Conservation (phyloP, 2,329 filamentous ascomycete species). For the Colletotrichum sp. region DNA sequence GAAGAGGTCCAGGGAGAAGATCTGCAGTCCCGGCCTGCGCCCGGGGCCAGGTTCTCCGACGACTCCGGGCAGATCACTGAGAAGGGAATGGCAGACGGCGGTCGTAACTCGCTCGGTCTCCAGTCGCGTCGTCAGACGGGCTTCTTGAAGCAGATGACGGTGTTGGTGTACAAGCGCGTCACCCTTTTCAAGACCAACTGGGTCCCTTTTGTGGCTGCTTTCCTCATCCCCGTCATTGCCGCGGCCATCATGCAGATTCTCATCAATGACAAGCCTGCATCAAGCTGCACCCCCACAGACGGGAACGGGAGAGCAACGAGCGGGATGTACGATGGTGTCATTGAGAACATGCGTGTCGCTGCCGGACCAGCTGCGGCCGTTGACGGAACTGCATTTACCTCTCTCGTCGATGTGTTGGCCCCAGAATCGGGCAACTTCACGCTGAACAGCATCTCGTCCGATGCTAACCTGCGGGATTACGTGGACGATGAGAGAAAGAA, state of each 20-base stretch:
- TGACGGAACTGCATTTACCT: neutral
- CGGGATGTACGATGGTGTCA: conserved; percentile 42
- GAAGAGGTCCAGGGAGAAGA: conserved; percentile 71
- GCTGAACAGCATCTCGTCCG: conserved; percentile 46
- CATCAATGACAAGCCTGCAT: conserved; percentile 60
- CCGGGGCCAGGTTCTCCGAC: neutral
- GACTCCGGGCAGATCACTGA: conserved; percentile 15
- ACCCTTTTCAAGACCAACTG: conserved; percentile 81
- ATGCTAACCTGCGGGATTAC: conserved; percentile 71
- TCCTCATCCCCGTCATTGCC: conserved; percentile 80
- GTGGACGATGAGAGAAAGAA: conserved; percentile 68
- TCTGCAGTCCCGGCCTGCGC: neutral
- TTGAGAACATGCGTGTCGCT: conserved; percentile 23
- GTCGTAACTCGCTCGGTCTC: conserved; percentile 49
- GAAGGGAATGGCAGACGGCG: conserved; percentile 28
- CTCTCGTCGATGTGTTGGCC: conserved; percentile 18
- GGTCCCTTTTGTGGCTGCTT: conserved; percentile 75
- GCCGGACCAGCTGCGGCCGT: conserved; percentile 28
- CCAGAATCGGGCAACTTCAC: conserved; percentile 12
- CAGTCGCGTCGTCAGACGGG: conserved; percentile 73
- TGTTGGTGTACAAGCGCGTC: conserved; percentile 79
- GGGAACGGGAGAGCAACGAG: conserved; percentile 45
- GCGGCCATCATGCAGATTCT: conserved; percentile 82
- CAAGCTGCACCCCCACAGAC: conserved; percentile 56
- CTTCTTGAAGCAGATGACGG: conserved; percentile 71